A percentile compares a stretch with the other conserved stretches of the same genome.
phyloP scores from a whole-genome alignment of 169 alveolate genomes.

The Neospora caninum region DNA sequence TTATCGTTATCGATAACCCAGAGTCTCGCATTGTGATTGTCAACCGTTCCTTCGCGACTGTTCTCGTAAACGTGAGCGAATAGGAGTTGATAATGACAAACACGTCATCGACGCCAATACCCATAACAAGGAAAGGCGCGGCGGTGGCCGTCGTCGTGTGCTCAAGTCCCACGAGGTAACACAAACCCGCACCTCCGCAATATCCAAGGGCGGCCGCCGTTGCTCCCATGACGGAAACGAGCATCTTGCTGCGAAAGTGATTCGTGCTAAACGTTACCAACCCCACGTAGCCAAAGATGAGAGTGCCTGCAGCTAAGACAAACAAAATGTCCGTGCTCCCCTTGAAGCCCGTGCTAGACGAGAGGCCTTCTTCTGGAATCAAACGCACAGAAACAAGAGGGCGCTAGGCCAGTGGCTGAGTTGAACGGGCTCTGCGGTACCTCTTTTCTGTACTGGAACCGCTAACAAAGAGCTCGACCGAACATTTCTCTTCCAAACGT shows the following conservation, averaged over 20 bases:
- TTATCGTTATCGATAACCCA: constrained; percentile 82
- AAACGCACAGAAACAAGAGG: not conserved
- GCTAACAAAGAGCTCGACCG: too few species aligned
- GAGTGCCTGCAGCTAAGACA: constrained; percentile 45
- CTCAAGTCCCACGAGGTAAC: constrained; percentile 79
- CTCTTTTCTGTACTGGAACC: too few species aligned
- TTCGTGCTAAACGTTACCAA: constrained; percentile 56
- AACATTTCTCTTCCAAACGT: too few species aligned
- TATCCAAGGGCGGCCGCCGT: constrained; percentile 82
- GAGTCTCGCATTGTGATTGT: constrained; percentile 80
- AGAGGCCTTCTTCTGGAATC: not conserved
- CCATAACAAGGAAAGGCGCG: constrained; percentile 83
- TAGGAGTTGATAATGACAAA: constrained; percentile 82
- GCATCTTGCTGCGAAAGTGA: constrained; percentile 57
- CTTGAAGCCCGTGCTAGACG: constrained; percentile 27
- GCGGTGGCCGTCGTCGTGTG: constrained; percentile 83
- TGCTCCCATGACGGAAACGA: constrained; percentile 75
- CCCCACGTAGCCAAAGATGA: constrained; percentile 57
- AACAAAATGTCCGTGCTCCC: constrained; percentile 42
- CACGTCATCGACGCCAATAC: constrained; percentile 85
- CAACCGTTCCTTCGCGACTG: constrained; percentile 79
- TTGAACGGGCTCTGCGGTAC: not conserved
- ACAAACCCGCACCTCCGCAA: constrained; percentile 83
- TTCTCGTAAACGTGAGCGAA: constrained; percentile 76
- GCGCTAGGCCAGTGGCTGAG: not conserved